Conservation (phyloP, 495 filamentous ascomycete genomes). For the Chaetomium fimeti region DNA sequence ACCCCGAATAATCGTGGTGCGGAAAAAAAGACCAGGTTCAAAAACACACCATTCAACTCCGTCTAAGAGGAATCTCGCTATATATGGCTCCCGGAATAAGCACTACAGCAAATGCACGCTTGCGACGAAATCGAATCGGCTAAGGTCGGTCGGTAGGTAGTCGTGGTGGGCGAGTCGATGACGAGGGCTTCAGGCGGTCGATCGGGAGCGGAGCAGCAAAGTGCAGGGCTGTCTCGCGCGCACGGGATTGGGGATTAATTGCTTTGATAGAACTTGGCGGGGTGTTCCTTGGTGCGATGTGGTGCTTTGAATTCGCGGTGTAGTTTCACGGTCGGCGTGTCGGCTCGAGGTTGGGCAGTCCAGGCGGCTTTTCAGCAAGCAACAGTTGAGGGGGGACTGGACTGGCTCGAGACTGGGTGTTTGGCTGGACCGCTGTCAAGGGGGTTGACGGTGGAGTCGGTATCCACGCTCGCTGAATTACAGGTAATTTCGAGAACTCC, state of each 20-base stretch:
- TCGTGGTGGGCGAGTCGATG: slow-evolving; percentile 17
- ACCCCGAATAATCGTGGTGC: background rate
- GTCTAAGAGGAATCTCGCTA: background rate
- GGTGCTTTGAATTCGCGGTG: slow-evolving; percentile 13
- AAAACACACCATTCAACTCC: slow-evolving; percentile 5
- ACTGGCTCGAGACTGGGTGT: slow-evolving; percentile 7
- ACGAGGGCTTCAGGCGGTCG: slow-evolving; percentile 10
- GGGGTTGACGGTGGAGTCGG: slow-evolving; percentile 6
- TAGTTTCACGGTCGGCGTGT: slow-evolving; percentile 26
- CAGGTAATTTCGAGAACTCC: background rate
- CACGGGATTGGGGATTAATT: slow-evolving; percentile 24
- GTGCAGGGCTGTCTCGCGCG: slow-evolving; percentile 6
- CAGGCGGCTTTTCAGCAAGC: slow-evolving; percentile 18
- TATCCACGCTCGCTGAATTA: background rate
- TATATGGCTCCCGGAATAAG: background rate
- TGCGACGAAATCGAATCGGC: slow-evolving; percentile 15
- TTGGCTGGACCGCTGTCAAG: slow-evolving; percentile 18
- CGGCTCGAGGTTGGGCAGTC: slow-evolving; percentile 34
- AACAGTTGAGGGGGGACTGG: slow-evolving; percentile 19
- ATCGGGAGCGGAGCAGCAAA: slow-evolving; percentile 4
- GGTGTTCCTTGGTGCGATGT: background rate
- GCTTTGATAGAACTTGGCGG: slow-evolving; percentile 8
- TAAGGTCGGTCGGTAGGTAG: background rate
- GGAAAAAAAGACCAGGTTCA: background rate
- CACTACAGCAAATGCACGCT: background rate